Conservation (phyloP, 1,284 basidiomycete genomes). For the Mycosarcoma maydis region DNA sequence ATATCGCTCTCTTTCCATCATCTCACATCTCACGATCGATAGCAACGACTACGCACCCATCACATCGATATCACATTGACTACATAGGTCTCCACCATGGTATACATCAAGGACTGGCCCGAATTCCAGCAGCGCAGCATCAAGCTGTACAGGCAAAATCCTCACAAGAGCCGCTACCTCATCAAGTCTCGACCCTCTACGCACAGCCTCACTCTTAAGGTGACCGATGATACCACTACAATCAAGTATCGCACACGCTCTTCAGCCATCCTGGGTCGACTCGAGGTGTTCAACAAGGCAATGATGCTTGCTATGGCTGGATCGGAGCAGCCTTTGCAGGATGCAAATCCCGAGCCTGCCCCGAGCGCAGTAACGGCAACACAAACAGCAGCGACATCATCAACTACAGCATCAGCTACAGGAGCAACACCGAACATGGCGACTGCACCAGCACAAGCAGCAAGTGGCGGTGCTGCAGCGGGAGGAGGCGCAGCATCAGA, state of each 20-base stretch:
- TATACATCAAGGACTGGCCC: constrained; percentile 59
- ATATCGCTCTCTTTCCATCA: no score
- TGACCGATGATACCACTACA: constrained; percentile 55
- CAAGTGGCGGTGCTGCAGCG: constrained; percentile 1
- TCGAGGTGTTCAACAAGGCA: constrained; percentile 85
- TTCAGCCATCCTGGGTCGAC: constrained; percentile 90
- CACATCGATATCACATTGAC: no score
- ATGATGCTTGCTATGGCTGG: constrained; percentile 79
- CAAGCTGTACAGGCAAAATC: constrained; percentile 45
- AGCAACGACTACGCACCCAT: no score
- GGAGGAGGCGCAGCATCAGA: constrained; percentile 20
- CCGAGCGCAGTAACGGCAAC: not conserved
- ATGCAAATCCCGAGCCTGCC: constrained; percentile 30
- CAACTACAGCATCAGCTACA: constrained; percentile 2
- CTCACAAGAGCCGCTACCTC: constrained; percentile 52
- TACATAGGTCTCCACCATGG: constrained; percentile 29
- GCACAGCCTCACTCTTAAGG: constrained; percentile 55
- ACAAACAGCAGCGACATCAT: constrained; percentile 5
- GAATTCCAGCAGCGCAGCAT: constrained; percentile 54
- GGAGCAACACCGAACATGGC: not conserved
- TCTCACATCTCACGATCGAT: no score
- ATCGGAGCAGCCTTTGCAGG: constrained; percentile 19
- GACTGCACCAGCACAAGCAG: constrained; percentile 3
- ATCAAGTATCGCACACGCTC: constrained; percentile 93
- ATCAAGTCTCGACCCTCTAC: constrained; percentile 50